Conservation (phyloP, 768 basidiomycete genomes). For the Obba rivulosa region DNA sequence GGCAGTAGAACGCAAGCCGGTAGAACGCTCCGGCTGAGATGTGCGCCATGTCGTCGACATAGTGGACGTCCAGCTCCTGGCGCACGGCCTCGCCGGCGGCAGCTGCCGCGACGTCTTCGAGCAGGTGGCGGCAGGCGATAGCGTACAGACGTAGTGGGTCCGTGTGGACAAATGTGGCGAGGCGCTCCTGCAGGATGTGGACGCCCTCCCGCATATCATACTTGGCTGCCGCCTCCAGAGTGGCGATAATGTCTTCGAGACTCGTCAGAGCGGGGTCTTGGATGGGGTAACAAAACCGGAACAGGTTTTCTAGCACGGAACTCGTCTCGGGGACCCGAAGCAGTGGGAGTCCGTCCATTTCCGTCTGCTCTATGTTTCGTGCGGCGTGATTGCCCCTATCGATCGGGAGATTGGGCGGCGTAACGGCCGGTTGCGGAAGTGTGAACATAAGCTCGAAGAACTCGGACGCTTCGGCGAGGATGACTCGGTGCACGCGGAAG, state of each 20-base stretch:
- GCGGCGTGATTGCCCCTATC: slow-evolving; percentile 7
- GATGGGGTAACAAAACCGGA: slow-evolving; percentile 32
- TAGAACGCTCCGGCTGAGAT: slow-evolving; percentile 8
- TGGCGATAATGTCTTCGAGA: background rate
- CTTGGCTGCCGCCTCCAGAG: slow-evolving; percentile 2
- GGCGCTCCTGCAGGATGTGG: background rate
- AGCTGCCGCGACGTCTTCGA: slow-evolving; percentile 1
- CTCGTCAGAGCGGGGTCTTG: slow-evolving; percentile 11
- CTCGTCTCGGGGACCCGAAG: slow-evolving; percentile 26
- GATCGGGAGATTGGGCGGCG: background rate
- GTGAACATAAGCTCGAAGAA: slow-evolving; percentile 52
- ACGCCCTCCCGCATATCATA: slow-evolving; percentile 7
- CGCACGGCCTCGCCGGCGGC: slow-evolving; percentile 18
- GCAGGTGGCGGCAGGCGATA: background rate
- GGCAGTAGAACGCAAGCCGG: slow-evolving; percentile 2
- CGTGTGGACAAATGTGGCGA: slow-evolving; percentile 18
- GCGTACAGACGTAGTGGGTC: slow-evolving; percentile 17
- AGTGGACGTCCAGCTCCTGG: slow-evolving; percentile 1
- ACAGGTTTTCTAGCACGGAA: slow-evolving; percentile 20
- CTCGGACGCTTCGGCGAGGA: slow-evolving; percentile 54
- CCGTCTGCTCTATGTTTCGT: slow-evolving; percentile 5
- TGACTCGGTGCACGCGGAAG: slow-evolving; percentile 47
- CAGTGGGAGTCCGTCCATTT: slow-evolving; percentile 3
- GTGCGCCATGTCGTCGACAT: slow-evolving; percentile 5
- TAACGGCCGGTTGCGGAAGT: slow-evolving; percentile 34